These are phyloP conservation scores for Heterobasidion occidentale DNA, from an alignment of 1,284 basidiomycete species.

Conservation along the genomic window DNA sequence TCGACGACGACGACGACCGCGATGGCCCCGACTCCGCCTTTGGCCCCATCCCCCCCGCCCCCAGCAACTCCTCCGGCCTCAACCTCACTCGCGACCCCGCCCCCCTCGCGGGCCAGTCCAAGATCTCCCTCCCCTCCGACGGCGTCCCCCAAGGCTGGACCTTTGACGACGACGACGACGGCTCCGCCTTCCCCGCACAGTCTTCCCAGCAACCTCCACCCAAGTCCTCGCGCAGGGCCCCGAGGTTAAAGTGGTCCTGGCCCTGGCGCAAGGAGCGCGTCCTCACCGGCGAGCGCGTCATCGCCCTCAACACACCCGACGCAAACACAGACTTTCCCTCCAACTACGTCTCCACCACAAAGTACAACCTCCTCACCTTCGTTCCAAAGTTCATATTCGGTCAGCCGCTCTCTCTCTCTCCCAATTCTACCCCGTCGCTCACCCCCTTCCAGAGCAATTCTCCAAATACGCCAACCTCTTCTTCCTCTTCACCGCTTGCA, in stretches of 20 bases:
- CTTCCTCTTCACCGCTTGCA: slow-evolving; percentile 97
- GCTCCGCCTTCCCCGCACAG: slow-evolving; percentile 25
- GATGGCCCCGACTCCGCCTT: slow-evolving; percentile 58
- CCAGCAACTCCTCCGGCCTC: slow-evolving; percentile 63
- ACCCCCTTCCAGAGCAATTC: slow-evolving; percentile 73
- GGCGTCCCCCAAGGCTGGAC: slow-evolving; percentile 60
- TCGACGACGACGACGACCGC: slow-evolving; percentile 69
- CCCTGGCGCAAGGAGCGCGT: slow-evolving; percentile 67
- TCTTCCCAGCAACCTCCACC: slow-evolving; percentile 21
- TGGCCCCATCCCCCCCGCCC: slow-evolving; percentile 47
- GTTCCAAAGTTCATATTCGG: slow-evolving; percentile 90
- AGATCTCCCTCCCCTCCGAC: slow-evolving; percentile 28
- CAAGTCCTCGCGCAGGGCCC: slow-evolving; percentile 10
- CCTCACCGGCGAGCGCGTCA: slow-evolving; percentile 56
- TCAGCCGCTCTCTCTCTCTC: slow-evolving; percentile 28
- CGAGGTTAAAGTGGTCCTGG: slow-evolving; percentile 53
- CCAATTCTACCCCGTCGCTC: not conserved
- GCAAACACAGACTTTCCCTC: slow-evolving; percentile 63
- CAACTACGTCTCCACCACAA: slow-evolving; percentile 93
- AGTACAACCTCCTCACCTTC: slow-evolving; percentile 90
- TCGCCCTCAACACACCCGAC: slow-evolving; percentile 65
- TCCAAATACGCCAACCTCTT: slow-evolving; percentile 98
- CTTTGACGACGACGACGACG: slow-evolving; percentile 58
- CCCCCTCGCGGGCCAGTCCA: slow-evolving; percentile 53
- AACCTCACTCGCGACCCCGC: slow-evolving; percentile 51